Percentiles rank a stretch among this genome's conserved stretches.
These are phyloP conservation scores for Brasenia schreberi DNA, from an alignment of 164 flowering plant species.

Conservation along the genomic window DNA sequence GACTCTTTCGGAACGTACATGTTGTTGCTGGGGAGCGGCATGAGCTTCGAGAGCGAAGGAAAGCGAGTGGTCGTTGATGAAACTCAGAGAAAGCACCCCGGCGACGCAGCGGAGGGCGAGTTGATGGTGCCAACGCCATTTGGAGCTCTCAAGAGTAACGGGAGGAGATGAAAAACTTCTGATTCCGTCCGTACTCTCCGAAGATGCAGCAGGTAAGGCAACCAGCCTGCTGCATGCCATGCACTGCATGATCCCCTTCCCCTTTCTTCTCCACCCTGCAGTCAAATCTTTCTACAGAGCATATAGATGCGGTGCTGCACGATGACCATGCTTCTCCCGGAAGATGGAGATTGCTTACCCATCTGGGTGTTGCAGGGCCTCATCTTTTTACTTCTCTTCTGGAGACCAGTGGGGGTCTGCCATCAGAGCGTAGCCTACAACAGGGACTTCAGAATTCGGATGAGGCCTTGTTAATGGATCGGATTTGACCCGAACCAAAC, in stretches of 20 bases:
- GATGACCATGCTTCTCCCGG: too few relatives aligned
- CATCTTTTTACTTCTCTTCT: too few relatives aligned
- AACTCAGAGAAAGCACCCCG: not conserved
- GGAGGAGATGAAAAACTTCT: constrained; percentile 1
- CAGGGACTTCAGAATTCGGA: too few relatives aligned
- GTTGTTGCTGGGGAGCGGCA: not conserved
- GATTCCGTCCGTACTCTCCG: not conserved
- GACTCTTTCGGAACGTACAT: not conserved
- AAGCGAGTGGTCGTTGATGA: not conserved
- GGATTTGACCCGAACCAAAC: too few relatives aligned
- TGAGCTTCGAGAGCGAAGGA: not conserved
- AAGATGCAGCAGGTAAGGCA: not conserved
- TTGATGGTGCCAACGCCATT: not conserved
- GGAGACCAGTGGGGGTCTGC: too few relatives aligned
- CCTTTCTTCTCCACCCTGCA: not conserved
- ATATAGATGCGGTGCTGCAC: too few relatives aligned
- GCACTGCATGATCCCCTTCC: not conserved
- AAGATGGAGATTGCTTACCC: too few relatives aligned
- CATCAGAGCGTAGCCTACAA: too few relatives aligned
- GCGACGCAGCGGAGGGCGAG: not conserved
- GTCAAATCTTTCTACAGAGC: too few relatives aligned
- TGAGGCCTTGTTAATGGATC: too few relatives aligned
- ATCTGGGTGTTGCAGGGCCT: too few relatives aligned
- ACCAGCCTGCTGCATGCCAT: not conserved
- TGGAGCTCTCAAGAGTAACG: not conserved